Conservation (phyloP, 257 asterid species). For the Solanum chaucha region DNA sequence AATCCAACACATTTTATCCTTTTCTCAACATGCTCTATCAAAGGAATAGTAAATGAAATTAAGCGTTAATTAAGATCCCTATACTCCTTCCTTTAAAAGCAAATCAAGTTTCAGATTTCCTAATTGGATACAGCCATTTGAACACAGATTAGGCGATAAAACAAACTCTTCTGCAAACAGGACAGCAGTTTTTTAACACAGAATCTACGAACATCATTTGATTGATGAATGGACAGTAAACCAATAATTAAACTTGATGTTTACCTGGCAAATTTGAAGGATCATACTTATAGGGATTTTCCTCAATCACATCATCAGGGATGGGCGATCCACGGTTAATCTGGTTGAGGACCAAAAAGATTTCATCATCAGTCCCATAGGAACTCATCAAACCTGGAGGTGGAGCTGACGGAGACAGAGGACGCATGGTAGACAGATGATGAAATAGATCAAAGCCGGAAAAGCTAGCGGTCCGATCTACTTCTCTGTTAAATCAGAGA, state of each 20-base stretch:
- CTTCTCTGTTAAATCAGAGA: constrained; percentile 8
- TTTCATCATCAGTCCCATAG: constrained; percentile 29
- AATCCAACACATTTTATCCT: not conserved
- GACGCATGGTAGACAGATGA: constrained; percentile 37
- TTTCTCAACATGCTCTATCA: not conserved
- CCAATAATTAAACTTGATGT: not conserved
- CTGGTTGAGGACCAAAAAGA: constrained; percentile 18
- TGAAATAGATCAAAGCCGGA: not conserved
- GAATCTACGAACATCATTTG: not conserved
- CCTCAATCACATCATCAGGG: constrained; percentile 35
- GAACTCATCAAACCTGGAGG: constrained; percentile 13
- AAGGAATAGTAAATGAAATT: not conserved
- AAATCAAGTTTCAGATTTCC: not conserved
- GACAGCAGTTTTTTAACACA: not conserved
- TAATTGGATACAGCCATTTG: not conserved
- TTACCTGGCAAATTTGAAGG: constrained; percentile 58
- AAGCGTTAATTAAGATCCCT: not conserved
- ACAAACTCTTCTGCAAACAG: not conserved
- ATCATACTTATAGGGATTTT: constrained; percentile 36
- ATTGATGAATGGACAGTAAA: not conserved
- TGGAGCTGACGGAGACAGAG: constrained; percentile 15
- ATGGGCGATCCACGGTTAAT: constrained; percentile 26
- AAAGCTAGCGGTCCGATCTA: not conserved
- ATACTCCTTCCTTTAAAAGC: not conserved
- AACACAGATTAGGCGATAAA: not conserved